phyloP scores from a whole-genome alignment of 2,329 filamentous ascomycete species.

The Pseudogymnoascus sp. region DNA sequence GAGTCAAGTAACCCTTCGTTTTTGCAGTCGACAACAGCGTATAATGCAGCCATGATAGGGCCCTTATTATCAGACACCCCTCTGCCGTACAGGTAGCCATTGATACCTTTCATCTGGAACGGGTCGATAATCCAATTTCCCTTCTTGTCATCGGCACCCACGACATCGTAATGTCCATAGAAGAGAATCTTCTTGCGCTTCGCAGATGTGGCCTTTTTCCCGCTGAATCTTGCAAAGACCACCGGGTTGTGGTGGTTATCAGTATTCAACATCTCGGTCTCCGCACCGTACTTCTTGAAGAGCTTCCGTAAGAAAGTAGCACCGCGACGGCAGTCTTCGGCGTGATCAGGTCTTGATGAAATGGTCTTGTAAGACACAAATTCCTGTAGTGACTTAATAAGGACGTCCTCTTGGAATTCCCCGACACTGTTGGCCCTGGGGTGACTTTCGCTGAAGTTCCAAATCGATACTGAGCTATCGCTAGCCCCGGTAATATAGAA shows the following conservation, averaged over 20 bases:
- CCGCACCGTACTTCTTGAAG: constrained; percentile 85
- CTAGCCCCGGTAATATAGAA: constrained; percentile 93
- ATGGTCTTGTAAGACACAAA: constrained; percentile 91
- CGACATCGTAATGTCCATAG: constrained; percentile 97
- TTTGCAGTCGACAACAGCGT: constrained; percentile 82
- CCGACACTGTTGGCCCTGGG: constrained; percentile 14
- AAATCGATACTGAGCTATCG: constrained; percentile 80
- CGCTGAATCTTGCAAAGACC: constrained; percentile 82
- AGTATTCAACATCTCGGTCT: constrained; percentile 83
- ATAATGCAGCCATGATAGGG: constrained; percentile 86
- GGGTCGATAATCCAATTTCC: constrained; percentile 82
- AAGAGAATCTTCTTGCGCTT: constrained; percentile 82
- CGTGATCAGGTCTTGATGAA: constrained; percentile 75
- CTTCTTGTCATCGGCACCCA: constrained; percentile 74
- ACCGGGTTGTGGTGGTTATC: constrained; percentile 74
- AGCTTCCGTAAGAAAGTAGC: constrained; percentile 84
- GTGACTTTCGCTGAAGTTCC: constrained; percentile 55
- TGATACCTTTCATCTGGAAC: constrained; percentile 79
- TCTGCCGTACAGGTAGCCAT: constrained; percentile 89
- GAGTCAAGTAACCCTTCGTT: constrained; percentile 76
- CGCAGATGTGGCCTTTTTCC: constrained; percentile 56
- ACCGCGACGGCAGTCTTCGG: constrained; percentile 85
- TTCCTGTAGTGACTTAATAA: constrained; percentile 66
- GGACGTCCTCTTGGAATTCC: constrained; percentile 39
- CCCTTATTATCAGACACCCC: constrained; percentile 98